Percentiles rank a stretch among this genome's conserved stretches.
Conservation (phyloP, 2,329 filamentous ascomycete genomes). For the Mollisiaceae sp. region DNA sequence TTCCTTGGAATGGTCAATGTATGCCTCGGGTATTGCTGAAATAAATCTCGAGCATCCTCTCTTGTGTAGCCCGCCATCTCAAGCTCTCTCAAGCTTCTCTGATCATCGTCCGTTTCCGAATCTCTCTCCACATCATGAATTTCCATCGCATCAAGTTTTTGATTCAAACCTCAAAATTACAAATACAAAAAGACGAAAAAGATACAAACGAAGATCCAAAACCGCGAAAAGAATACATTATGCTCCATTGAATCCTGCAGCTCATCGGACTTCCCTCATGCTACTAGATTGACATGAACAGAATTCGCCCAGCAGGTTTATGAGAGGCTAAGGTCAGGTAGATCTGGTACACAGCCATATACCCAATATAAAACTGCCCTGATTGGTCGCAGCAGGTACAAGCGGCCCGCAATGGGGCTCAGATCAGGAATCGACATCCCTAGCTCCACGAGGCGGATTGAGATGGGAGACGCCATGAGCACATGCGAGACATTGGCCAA, state of each 20-base stretch:
- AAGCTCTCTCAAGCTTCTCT: not conserved
- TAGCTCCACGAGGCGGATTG: not conserved
- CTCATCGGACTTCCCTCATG: not conserved
- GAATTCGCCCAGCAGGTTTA: not conserved
- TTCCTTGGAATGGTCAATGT: not conserved
- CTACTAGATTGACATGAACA: not conserved
- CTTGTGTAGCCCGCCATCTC: not conserved
- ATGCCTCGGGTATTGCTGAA: not conserved
- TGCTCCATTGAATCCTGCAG: not conserved
- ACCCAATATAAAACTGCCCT: not conserved
- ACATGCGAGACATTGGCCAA: conserved; percentile 1
- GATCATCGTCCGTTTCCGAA: not conserved
- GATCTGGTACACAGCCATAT: conserved; percentile 4
- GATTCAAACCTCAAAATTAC: not conserved
- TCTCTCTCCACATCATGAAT: not conserved
- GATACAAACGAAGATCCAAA: not conserved
- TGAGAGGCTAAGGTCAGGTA: not conserved
- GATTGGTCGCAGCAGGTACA: not conserved
- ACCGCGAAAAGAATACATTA: not conserved
- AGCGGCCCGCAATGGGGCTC: not conserved
- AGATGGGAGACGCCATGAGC: too few species aligned
- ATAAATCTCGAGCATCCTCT: not conserved
- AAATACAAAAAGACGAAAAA: not conserved
- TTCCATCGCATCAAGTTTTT: not conserved
- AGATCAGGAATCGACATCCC: not conserved